These are phyloP conservation scores for Pseudogymnoascus verrucosus DNA, from an alignment of 2,329 filamentous ascomycete species.

Conservation along the genomic window DNA sequence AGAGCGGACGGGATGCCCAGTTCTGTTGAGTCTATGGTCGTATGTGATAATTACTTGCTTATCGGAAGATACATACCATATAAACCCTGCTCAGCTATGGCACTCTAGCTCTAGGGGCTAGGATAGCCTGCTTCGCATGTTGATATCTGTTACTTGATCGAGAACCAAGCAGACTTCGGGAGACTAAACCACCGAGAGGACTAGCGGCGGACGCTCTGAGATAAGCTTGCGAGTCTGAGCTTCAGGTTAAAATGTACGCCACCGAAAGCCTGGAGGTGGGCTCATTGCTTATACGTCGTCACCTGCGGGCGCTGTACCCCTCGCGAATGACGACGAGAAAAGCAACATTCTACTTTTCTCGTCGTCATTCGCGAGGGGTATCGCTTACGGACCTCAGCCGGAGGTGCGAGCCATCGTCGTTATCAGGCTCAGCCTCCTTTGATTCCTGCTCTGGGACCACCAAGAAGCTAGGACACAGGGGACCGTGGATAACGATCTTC, in stretches of 20 bases:
- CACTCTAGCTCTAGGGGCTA: too few relatives aligned
- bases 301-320: too few relatives aligned
- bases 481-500: background rate
- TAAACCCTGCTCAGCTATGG: too few relatives aligned
- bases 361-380: background rate
- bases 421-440: background rate
- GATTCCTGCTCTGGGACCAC: background rate
- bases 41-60: too few relatives aligned
- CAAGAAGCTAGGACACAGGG: background rate
- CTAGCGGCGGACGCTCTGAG: background rate
- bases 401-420: background rate
- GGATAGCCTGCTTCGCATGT: too few relatives aligned
- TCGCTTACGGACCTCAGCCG: background rate
- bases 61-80: too few relatives aligned
- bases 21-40: too few relatives aligned
- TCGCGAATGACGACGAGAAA: too few relatives aligned
- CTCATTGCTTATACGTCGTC: too few relatives aligned
- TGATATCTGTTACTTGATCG: background rate
- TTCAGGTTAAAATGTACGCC: background rate
- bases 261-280: background rate
- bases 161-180: background rate
- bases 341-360: too few relatives aligned
- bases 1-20: too few relatives aligned
- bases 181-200: background rate
- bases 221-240: background rate